These are phyloP conservation scores for Cerrena zonata DNA, from an alignment of 1,284 basidiomycete genomes.

Conservation along the genomic window DNA sequence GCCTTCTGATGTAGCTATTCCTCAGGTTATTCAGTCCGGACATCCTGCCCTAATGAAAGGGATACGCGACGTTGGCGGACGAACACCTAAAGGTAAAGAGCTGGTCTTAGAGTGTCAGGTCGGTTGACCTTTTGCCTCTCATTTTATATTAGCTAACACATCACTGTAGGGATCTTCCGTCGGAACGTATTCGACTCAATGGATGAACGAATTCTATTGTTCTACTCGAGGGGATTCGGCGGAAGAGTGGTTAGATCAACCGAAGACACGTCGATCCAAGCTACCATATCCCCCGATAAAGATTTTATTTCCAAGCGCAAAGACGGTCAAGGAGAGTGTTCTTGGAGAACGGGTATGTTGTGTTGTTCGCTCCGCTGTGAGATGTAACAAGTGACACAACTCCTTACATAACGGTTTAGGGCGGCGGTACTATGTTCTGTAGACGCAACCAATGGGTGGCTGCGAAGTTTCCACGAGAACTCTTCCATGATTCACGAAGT, in stretches of 20 bases:
- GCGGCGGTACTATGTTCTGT: conserved; percentile 70
- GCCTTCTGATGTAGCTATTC: neutral
- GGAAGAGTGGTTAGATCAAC: conserved; percentile 58
- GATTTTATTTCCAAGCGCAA: conserved; percentile 62
- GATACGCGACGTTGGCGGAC: conserved; percentile 53
- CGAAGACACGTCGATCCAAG: conserved; percentile 50
- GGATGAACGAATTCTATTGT: conserved; percentile 73
- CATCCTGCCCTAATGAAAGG: conserved; percentile 68
- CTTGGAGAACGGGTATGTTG: conserved; percentile 51
- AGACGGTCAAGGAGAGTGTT: conserved; percentile 53
- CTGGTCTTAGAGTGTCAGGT: conserved; percentile 70
- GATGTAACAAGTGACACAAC: conserved; percentile 3
- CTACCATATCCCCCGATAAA: conserved; percentile 56
- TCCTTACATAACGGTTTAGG: conserved; percentile 39
- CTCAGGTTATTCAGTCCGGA: conserved; percentile 46
- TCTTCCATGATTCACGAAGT: conserved; percentile 69
- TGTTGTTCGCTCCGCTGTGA: neutral
- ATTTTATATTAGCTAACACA: too few species aligned
- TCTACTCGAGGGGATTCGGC: conserved; percentile 66
- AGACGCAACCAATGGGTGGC: conserved; percentile 60
- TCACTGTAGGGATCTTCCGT: conserved; percentile 64
- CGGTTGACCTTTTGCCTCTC: conserved; percentile 12
- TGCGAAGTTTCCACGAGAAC: conserved; percentile 59
- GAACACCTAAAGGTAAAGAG: conserved; percentile 40
- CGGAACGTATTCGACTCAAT: conserved; percentile 67